Evolutionary conservation across 1,284 basidiomycete genomes (phyloP), one percentile per base, ranked within the genome.

Genomic region (Boletellus sp.): DNA sequence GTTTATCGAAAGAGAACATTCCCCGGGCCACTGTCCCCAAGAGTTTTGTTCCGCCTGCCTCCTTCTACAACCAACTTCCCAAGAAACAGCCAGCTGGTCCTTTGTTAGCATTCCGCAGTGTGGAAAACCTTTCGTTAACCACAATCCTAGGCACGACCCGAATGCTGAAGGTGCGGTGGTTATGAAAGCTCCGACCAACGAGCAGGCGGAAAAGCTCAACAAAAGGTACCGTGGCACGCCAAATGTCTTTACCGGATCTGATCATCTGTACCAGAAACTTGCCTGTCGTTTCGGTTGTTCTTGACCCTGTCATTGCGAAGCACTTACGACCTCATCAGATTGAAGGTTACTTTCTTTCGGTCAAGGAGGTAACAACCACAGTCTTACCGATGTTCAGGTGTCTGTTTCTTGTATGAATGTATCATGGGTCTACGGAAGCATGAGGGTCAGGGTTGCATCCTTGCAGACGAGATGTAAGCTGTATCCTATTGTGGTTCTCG

Each of bases 361-460:
- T 33, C 3, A 13, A 42, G 4, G 18, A 4, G 45, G 12, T 38
- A 19, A 44, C 6, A 18, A 47, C 42, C 35, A 42, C 48, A 19
- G 46, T 43, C 35, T 40, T 49, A 33, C 44, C 52, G 28, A 50
- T 55, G 38, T 50, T 33, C 52, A 88, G 87, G 89, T 39, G 79
- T 91, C 36, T 80, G 85, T 66, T 99, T 99, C 69, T 77, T 99
- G 76, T 99, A 99, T 67, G 92, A 96, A 67, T 91, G 89, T 59
- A 90, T 96, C 19, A 97, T 97, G 92, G 95, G 95, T 8, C 77
- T 98, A 68, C 81, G 90, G 30, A 89, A 86, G 60, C 87, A 91
- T 54, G 91, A 94, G 67, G 87, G 88, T 8, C 81, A 92, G 59
- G 97, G 97, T 1, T 96, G 92, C 61, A 98, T 99, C 56, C 78